Evolutionary conservation across 495 filamentous ascomycete genomes (phyloP).

Genomic region (Penicillium macrosclerotiorum): DNA sequence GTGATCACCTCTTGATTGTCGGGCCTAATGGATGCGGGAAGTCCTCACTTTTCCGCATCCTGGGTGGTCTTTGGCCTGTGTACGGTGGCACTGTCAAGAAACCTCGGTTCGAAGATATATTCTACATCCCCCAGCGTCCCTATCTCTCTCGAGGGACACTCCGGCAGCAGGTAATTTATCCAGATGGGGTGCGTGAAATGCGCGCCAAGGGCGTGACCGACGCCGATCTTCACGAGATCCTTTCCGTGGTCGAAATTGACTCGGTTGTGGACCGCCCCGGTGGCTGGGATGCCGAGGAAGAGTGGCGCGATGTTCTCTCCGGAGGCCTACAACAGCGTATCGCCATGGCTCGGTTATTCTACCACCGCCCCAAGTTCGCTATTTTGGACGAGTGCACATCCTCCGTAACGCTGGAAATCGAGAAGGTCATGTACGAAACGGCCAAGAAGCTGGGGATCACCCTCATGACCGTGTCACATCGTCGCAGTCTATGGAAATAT

Average conservation of each 20-base stretch:
- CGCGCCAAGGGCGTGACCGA: conserved; percentile 81
- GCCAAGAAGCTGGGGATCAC: conserved; percentile 90
- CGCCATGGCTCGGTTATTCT: conserved; percentile 95
- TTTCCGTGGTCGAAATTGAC: conserved; percentile 77
- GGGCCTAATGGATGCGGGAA: conserved; percentile 98
- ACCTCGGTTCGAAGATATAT: conserved; percentile 85
- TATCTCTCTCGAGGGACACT: conserved; percentile 87
- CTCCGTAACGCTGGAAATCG: conserved; percentile 87
- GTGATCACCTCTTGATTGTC: conserved; percentile 90
- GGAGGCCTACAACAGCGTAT: conserved; percentile 95
- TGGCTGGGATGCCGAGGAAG: conserved; percentile 92
- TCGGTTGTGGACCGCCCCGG: conserved; percentile 76
- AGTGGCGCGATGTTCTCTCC: conserved; percentile 91
- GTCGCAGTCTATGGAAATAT: conserved; percentile 93
- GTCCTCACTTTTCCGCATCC: conserved; percentile 89
- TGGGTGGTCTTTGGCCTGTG: conserved; percentile 97
- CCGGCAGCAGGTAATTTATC: conserved; percentile 95
- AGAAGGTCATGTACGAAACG: conserved; percentile 94
- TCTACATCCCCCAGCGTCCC: conserved; percentile 96
- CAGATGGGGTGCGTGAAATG: conserved; percentile 85
- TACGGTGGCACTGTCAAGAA: conserved; percentile 92
- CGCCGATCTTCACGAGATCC: conserved; percentile 70
- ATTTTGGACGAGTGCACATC: conserved; percentile 97
- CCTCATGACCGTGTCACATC: conserved; percentile 91
- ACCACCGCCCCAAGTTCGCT: conserved; percentile 84